Evolutionary conservation across 1,284 basidiomycete species (phyloP).

Genomic region (Cryptococcus sp.): DNA sequence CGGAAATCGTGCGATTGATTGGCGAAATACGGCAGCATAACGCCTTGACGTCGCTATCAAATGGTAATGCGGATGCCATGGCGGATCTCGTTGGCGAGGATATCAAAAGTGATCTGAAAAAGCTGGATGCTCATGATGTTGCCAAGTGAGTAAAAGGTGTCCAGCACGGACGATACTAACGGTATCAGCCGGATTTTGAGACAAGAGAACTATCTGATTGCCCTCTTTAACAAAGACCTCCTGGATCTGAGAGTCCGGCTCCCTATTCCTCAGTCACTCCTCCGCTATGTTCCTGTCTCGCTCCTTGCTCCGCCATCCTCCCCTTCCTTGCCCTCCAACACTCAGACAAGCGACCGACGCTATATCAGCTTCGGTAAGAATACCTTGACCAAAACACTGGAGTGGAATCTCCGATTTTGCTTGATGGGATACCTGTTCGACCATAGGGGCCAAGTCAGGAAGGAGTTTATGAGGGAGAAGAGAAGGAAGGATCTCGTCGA

Average conservation of each 20-base stretch:
- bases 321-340: conserved; percentile 24
- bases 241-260: conserved; percentile 70
- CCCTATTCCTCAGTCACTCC: conserved; percentile 60
- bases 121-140: conserved; percentile 83
- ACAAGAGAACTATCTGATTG: conserved; percentile 97
- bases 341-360: conserved; percentile 11
- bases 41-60: conserved; percentile 70
- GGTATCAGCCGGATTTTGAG: conserved; percentile 72
- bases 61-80: conserved; percentile 47
- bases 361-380: conserved; percentile 44
- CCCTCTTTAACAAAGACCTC: conserved; percentile 93
- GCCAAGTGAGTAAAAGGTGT: conserved; percentile 49
- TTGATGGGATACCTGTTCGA: conserved; percentile 93
- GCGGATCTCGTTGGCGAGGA: conserved; percentile 32
- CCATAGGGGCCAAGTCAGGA: conserved; percentile 74
- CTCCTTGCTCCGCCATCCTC: conserved; percentile 23
- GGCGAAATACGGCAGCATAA: conserved; percentile 84
- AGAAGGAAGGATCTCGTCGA: conserved; percentile 73
- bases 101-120: conserved; percentile 50
- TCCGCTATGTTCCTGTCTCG: conserved; percentile 25
- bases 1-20: conserved; percentile 85
- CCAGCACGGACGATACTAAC: neutral
- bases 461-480: conserved; percentile 81
- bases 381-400: conserved; percentile 74
- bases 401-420: conserved; percentile 95